A percentile compares a stretch with the other conserved stretches of the same genome.
phyloP scores from a whole-genome alignment of 2,329 filamentous ascomycete species.

The Trichophyton mentagrophytes region DNA sequence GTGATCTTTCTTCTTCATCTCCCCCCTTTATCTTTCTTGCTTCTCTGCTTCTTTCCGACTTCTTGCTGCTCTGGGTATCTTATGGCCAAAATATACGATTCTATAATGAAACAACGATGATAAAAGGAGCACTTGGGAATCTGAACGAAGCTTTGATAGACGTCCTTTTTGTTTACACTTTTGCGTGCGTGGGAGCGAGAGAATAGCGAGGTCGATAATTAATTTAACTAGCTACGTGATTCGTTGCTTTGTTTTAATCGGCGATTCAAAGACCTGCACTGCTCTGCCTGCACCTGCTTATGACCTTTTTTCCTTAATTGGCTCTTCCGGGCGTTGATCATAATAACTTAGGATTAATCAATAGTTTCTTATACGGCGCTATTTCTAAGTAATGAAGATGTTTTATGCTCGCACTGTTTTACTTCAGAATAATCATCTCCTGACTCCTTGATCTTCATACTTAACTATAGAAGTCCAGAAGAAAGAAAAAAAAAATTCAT shows the following conservation, averaged over 20 bases:
- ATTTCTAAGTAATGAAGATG: no score
- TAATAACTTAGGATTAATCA: neutral
- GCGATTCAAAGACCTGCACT: no score
- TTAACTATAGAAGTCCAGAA: neutral
- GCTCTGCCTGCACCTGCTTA: neutral
- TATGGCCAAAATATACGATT: constrained; percentile 3
- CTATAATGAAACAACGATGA: constrained; percentile 2
- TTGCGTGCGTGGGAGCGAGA: neutral
- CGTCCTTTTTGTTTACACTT: neutral
- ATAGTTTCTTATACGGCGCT: no score
- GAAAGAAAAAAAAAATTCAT: neutral
- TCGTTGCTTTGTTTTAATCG: neutral
- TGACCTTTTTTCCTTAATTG: neutral
- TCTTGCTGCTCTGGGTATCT: neutral
- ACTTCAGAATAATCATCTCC: no score
- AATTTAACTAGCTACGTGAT: no score
- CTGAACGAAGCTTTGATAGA: neutral
- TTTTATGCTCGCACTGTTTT: no score
- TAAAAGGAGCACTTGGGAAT: constrained; percentile 1
- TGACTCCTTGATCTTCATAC: no score
- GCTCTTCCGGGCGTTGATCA: neutral
- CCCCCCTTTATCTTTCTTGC: neutral
- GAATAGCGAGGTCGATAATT: neutral
- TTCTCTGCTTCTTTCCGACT: neutral
- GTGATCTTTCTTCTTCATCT: neutral